Percentiles rank a stretch among this genome's conserved stretches.
Evolutionary conservation across 371 early-diverging fungal genomes (phyloP).

Genomic region (Syncephalastrum contaminatum): DNA sequence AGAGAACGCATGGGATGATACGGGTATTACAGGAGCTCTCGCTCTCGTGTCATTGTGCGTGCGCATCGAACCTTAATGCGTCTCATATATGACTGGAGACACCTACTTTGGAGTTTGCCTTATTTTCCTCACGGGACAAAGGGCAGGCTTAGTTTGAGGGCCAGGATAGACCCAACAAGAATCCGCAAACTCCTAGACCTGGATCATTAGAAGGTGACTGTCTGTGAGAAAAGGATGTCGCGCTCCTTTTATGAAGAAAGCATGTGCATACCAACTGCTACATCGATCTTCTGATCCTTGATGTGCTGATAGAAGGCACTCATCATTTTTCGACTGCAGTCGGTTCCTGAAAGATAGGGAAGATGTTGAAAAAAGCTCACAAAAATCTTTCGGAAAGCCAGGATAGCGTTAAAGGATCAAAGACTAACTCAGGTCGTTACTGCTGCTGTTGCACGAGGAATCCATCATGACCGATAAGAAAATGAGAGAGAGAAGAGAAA

Average conservation of each 20-base stretch:
- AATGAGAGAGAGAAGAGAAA: too few species aligned
- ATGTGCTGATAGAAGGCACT: conserved; percentile 3
- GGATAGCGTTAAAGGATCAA: conserved; percentile 2
- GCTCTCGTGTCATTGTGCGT: not conserved
- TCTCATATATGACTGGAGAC: conserved; percentile 7
- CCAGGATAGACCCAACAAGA: conserved; percentile 5
- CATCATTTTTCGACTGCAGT: not conserved
- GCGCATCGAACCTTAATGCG: conserved; percentile 10
- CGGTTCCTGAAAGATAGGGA: conserved; percentile 8
- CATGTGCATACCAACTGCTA: conserved; percentile 1
- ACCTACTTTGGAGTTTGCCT: conserved; percentile 7
- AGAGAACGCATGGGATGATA: not conserved
- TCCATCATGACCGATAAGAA: too few species aligned
- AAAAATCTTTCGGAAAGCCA: conserved; percentile 8
- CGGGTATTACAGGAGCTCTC: not conserved
- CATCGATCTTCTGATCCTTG: conserved; percentile 2
- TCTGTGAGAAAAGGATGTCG: too few species aligned
- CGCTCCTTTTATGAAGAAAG: too few species aligned
- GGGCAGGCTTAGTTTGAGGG: not conserved
- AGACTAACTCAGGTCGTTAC: conserved; percentile 2
- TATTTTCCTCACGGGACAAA: conserved; percentile 11
- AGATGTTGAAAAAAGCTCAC: conserved; percentile 5
- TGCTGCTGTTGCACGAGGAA: not conserved
- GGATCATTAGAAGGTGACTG: too few species aligned
- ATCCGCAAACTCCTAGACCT: conserved; percentile 11